Conservation (phyloP, 768 basidiomycete genomes). For the Kwoniella bestiolae region DNA sequence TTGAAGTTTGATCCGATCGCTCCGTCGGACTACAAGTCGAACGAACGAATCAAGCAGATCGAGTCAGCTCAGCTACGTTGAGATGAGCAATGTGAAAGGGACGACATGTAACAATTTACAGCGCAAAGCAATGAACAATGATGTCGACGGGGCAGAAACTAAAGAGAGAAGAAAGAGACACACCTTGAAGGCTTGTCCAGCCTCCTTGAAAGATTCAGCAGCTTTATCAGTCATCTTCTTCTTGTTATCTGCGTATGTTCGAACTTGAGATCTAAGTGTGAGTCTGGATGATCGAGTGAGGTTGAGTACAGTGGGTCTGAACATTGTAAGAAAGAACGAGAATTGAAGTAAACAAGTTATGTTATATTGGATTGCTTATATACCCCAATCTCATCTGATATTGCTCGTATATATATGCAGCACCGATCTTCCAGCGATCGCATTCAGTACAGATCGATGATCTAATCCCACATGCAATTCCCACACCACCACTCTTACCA, state of each 20-base stretch:
- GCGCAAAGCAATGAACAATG: neutral
- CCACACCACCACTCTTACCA: neutral
- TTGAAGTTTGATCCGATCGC: slow-evolving; percentile 42
- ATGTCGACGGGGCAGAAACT: neutral
- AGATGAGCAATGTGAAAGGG: too few species aligned
- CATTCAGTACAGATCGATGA: slow-evolving; percentile 4
- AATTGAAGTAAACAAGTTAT: neutral
- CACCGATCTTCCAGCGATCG: neutral
- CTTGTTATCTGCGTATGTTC: slow-evolving; percentile 24
- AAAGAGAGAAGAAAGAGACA: slow-evolving; percentile 14
- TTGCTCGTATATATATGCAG: neutral
- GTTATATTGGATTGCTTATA: slow-evolving; percentile 10
- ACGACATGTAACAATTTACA: too few species aligned
- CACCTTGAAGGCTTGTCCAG: slow-evolving; percentile 47
- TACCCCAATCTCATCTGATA: neutral
- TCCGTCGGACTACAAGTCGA: slow-evolving; percentile 32
- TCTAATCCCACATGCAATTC: neutral
- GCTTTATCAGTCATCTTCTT: slow-evolving; percentile 25
- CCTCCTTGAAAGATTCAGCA: slow-evolving; percentile 40
- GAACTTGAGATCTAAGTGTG: neutral
- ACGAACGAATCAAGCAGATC: neutral
- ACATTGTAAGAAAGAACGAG: neutral
- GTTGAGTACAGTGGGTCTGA: slow-evolving; percentile 6
- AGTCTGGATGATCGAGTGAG: slow-evolving; percentile 1
- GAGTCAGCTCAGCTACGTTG: neutral